Percentiles rank a stretch among this genome's conserved stretches.
phyloP scores from a whole-genome alignment of 768 basidiomycete genomes.

The Termitomyces sp. region DNA sequence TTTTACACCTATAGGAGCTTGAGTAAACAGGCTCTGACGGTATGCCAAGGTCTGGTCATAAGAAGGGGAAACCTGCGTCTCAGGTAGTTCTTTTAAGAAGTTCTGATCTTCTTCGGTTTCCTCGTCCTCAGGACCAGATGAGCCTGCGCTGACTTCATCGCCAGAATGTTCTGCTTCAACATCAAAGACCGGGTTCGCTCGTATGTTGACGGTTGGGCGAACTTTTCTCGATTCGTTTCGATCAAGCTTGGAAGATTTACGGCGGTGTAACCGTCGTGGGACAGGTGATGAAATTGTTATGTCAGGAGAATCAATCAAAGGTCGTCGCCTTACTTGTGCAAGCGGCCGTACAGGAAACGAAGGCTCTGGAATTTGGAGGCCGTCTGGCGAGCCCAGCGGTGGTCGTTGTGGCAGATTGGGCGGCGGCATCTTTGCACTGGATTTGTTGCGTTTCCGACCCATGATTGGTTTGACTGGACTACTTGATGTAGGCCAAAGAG shows the following conservation, averaged over 20 bases:
- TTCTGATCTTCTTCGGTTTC: constrained; percentile 66
- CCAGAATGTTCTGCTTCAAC: constrained; percentile 77
- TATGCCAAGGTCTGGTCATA: constrained; percentile 75
- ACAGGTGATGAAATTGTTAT: constrained; percentile 26
- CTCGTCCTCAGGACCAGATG: constrained; percentile 50
- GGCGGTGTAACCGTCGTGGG: constrained; percentile 35
- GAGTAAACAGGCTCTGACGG: constrained; percentile 70
- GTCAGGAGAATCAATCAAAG: constrained; percentile 23
- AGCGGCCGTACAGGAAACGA: constrained; percentile 26
- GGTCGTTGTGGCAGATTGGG: constrained; percentile 20
- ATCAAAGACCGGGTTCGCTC: constrained; percentile 48
- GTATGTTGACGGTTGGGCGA: constrained; percentile 1
- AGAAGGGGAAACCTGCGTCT: constrained; percentile 66
- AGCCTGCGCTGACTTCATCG: constrained; percentile 68
- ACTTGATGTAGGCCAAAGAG: constrained; percentile 9
- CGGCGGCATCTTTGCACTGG: constrained; percentile 22
- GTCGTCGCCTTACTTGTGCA: constrained; percentile 17
- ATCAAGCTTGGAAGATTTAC: constrained; percentile 26
- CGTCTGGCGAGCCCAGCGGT: constrained; percentile 10
- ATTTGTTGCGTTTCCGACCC: neutral
- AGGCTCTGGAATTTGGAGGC: constrained; percentile 18
- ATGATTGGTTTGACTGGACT: constrained; percentile 10
- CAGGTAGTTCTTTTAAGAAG: constrained; percentile 61
- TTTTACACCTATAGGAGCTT: constrained; percentile 40
- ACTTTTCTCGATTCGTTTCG: constrained; percentile 9